Percentiles rank a stretch among this genome's conserved stretches.
These are phyloP conservation scores for Cystofilobasidium capitatum DNA, from an alignment of 768 basidiomycete species.

Conservation along the genomic window DNA sequence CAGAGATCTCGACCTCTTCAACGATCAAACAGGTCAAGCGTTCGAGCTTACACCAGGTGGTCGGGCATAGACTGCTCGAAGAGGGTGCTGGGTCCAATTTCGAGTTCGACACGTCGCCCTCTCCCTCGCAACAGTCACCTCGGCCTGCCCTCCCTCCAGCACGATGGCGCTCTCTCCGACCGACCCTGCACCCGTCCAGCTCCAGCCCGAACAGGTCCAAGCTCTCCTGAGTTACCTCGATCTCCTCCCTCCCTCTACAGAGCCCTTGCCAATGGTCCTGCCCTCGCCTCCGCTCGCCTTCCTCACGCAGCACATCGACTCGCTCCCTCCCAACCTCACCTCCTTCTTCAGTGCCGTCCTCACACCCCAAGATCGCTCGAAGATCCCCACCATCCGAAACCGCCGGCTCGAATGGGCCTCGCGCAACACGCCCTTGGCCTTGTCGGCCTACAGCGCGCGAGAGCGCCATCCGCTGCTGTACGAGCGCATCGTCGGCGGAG, in stretches of 20 bases:
- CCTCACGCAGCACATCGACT: neutral
- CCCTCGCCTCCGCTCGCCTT: neutral
- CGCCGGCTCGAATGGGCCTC: neutral
- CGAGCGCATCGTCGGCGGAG: slow-evolving; percentile 6
- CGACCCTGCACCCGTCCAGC: neutral
- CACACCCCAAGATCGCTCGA: neutral
- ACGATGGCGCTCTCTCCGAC: neutral
- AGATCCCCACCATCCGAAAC: slow-evolving; percentile 1
- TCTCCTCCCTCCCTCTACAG: neutral
- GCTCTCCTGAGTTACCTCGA: neutral
- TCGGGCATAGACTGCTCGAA: too few relatives aligned
- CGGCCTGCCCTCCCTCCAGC: neutral
- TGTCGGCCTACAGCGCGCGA: neutral
- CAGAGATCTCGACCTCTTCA: too few relatives aligned
- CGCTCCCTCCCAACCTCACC: slow-evolving; percentile 1
- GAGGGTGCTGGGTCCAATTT: too few relatives aligned
- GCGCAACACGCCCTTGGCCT: neutral
- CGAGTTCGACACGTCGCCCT: too few relatives aligned
- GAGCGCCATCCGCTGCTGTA: slow-evolving; percentile 4
- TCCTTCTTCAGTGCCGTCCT: neutral
- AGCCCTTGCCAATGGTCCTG: neutral
- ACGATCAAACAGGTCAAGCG: too few relatives aligned
- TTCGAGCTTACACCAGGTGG: too few relatives aligned
- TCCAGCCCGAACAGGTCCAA: neutral
- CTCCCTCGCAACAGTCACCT: too few relatives aligned